phyloP scores from a whole-genome alignment of 2,329 filamentous ascomycete genomes.

The Chrysoporthe austroafricana region DNA sequence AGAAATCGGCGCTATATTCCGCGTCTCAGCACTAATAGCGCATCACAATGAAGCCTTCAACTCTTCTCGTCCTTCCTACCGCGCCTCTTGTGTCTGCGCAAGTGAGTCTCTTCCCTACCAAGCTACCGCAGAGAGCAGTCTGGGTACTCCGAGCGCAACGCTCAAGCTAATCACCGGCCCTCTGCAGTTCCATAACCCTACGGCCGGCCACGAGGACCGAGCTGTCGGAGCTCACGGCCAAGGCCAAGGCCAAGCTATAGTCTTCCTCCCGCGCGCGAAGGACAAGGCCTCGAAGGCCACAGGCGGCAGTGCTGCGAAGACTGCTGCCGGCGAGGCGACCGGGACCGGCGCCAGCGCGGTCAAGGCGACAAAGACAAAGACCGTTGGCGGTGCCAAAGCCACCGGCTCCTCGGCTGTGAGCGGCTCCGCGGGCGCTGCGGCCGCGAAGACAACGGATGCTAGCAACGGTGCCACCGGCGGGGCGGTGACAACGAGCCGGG shows the following conservation, averaged over 20 bases:
- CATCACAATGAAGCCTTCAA: slow-evolving; percentile 4
- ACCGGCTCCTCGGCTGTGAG: not conserved
- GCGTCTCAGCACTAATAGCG: not conserved
- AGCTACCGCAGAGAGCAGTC: too few species aligned
- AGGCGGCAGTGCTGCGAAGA: not conserved
- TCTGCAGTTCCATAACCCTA: not conserved
- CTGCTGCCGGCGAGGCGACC: not conserved
- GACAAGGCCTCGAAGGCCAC: not conserved
- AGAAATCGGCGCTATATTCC: too few species aligned
- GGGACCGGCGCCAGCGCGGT: not conserved
- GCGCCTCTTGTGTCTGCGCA: slow-evolving; percentile 1
- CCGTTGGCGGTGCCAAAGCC: not conserved
- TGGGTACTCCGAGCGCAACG: not conserved
- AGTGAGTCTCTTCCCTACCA: not conserved
- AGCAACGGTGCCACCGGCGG: not conserved
- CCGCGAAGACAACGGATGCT: not conserved
- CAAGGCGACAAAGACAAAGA: slow-evolving; percentile 8
- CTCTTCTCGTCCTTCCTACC: not conserved
- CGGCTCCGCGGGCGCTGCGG: not conserved
- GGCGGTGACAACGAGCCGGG: slow-evolving; percentile 2
- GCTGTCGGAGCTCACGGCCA: not conserved
- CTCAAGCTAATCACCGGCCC: not conserved
- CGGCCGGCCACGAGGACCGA: not conserved
- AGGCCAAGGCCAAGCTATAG: not conserved
- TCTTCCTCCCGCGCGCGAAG: not conserved